Percentiles rank a stretch among this genome's conserved stretches.
Conservation (phyloP, 2,329 filamentous ascomycete genomes). For the Verticillium nonalfalfae region DNA sequence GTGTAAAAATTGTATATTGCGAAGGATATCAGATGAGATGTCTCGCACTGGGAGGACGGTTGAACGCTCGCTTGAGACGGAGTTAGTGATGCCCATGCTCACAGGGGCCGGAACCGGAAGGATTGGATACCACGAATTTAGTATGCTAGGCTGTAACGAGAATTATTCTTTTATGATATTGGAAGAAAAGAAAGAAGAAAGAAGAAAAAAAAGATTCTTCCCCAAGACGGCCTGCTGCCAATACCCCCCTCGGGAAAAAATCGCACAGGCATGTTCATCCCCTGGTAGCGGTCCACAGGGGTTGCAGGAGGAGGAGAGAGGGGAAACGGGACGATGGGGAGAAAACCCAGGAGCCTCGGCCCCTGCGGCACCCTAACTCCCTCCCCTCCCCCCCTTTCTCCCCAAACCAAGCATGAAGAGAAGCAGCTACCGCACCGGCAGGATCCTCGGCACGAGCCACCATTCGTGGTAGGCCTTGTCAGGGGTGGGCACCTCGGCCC, state of each 20-base stretch:
- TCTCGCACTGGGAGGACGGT: neutral
- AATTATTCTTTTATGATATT: neutral
- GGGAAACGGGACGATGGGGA: too few species aligned
- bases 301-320: too few species aligned
- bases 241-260: neutral
- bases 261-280: neutral
- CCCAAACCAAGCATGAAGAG: neutral
- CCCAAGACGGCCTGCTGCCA: neutral
- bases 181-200: too few species aligned
- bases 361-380: neutral
- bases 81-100: neutral
- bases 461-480: conserved; percentile 55
- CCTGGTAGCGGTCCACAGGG: too few species aligned
- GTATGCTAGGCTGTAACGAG: neutral
- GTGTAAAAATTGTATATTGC: neutral
- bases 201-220: too few species aligned
- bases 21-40: neutral
- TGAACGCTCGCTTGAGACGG: neutral
- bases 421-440: conserved; percentile 8
- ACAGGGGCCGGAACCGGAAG: neutral
- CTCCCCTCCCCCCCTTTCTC: too few species aligned
- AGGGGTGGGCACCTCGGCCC: conserved; percentile 44
- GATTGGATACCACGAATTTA: neutral
- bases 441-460: conserved; percentile 56
- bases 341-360: neutral